These are phyloP conservation scores for Suhomyces terraborum DNA, from an alignment of 1,139 yeast genomes.

Conservation along the genomic window DNA sequence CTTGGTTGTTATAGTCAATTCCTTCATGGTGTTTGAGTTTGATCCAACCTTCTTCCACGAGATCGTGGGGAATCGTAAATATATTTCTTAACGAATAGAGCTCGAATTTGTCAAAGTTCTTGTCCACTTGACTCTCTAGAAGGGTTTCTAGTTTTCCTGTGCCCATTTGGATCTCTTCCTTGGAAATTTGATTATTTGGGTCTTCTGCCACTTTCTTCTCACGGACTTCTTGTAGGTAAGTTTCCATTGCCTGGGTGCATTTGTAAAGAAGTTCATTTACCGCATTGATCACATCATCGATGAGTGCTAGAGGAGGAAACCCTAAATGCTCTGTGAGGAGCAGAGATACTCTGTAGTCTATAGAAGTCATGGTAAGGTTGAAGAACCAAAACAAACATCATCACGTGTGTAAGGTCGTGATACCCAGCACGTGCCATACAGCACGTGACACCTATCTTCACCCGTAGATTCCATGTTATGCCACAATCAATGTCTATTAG, in stretches of 20 bases:
- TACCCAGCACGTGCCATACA: not conserved
- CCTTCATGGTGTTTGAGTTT: slow-evolving; percentile 69
- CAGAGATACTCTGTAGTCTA: slow-evolving; percentile 50
- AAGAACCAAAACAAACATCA: not conserved
- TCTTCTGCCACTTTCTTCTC: slow-evolving; percentile 18
- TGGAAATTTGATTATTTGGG: slow-evolving; percentile 14
- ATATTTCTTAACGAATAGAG: slow-evolving; percentile 78
- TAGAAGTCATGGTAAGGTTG: slow-evolving; percentile 6
- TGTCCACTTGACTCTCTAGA: slow-evolving; percentile 76
- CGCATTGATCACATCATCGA: slow-evolving; percentile 88
- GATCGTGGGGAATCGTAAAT: slow-evolving; percentile 67
- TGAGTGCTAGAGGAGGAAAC: slow-evolving; percentile 79
- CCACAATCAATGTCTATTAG: no score
- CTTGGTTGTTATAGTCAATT: slow-evolving; percentile 34
- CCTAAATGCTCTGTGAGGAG: slow-evolving; percentile 85
- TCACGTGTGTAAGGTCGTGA: not conserved
- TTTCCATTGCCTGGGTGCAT: slow-evolving; percentile 79
- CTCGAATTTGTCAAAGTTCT: slow-evolving; percentile 85
- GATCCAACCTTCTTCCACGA: slow-evolving; percentile 67
- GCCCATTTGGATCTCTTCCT: slow-evolving; percentile 66
- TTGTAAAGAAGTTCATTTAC: slow-evolving; percentile 84
- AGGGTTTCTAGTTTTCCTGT: slow-evolving; percentile 80
- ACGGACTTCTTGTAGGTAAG: slow-evolving; percentile 49
- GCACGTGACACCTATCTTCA: not conserved
- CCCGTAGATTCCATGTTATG: not conserved